Percentiles rank a stretch among this genome's conserved stretches.
Evolutionary conservation across 371 early-diverging fungal species (phyloP).

Genomic region (Fennellomyces sp.): DNA sequence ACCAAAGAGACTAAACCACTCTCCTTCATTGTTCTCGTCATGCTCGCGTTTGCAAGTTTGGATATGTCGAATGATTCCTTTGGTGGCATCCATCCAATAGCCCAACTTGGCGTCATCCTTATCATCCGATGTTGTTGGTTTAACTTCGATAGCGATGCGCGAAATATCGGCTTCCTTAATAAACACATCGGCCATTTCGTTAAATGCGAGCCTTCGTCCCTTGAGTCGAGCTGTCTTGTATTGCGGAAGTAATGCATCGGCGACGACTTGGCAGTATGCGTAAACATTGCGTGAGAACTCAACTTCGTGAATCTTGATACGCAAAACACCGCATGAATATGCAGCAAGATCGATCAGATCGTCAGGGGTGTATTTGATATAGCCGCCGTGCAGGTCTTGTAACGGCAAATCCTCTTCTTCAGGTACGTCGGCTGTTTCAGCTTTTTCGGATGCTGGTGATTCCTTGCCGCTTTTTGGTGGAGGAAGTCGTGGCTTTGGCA

Average conservation of each 20-base stretch:
- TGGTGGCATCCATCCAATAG: constrained; percentile 41
- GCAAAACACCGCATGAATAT: constrained; percentile 37
- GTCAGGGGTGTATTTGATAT: constrained; percentile 46
- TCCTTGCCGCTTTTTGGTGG: too few relatives aligned
- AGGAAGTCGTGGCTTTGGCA: constrained; percentile 32
- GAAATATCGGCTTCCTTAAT: constrained; percentile 66
- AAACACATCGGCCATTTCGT: constrained; percentile 53
- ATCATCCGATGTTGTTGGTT: constrained; percentile 22
- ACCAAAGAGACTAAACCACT: constrained; percentile 40
- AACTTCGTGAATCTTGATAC: constrained; percentile 43
- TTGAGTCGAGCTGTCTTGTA: constrained; percentile 33
- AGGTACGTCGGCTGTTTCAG: neutral
- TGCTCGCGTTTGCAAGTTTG: constrained; percentile 17
- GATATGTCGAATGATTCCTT: constrained; percentile 33
- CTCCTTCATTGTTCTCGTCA: constrained; percentile 28
- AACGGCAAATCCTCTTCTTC: constrained; percentile 3
- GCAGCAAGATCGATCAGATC: constrained; percentile 36
- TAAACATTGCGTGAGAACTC: constrained; percentile 19
- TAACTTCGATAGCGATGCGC: constrained; percentile 54
- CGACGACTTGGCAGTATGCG: constrained; percentile 40
- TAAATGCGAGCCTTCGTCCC: constrained; percentile 30
- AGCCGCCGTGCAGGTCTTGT: constrained; percentile 30
- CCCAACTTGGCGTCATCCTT: constrained; percentile 32
- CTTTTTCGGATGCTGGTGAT: constrained; percentile 10
- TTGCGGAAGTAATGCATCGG: constrained; percentile 36